Base-by-base conservation (phyloP, 2,329 filamentous ascomycete species). In the Pseudocercospora eumusae region DNA sequence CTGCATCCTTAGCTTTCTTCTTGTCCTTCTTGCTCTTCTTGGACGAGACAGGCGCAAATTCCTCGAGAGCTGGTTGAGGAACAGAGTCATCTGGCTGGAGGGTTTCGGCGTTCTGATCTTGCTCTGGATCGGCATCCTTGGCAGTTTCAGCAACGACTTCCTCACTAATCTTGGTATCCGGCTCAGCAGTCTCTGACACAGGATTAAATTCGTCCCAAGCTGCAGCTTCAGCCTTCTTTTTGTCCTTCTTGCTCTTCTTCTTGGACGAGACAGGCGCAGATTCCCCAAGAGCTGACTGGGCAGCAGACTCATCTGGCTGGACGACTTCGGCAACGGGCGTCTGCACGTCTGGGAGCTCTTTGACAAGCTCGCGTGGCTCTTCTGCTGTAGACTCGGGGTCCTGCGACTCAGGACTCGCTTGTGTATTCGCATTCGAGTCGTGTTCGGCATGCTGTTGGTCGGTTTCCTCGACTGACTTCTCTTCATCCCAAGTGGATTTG, bases 171-270 rank as follows among this genome's bases (percentile, higher is more conserved):
- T 63, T 40, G 2, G 21, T 18, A 4, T 28, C 18, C 8, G 54
- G 31, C 21, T 28, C 28, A 23, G 47, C 44, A 18, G 27, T 40
- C 9, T 23, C 52, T n/a, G 52, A 40, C 40, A 49, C 60, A n/a
- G 62, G 42, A 25, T 66, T 55, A 15, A 56, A 40, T 10, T 59
- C 61, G 10, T 33, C 57, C 61, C 44, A 60, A 31, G 45, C 21
- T 23, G 64, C 53, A 11, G 45, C 52, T 36, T 69, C 63, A 20
- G 57, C 25, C 25, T 64, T 61, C 53, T 64, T 60, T 47, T 67
- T 66, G 1, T 60, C 57, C 59, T 65, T 66, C 53, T 67, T 69
- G 58, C 58, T 68, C 59, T 75, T 75, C 63, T 73, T 72, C 20
- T 65, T 67, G 5, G 59, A 61, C 15, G 54, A 42, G 40, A 55